Evolutionary conservation across 768 basidiomycete species (phyloP).

Genomic region (Leccinellum albellum): DNA sequence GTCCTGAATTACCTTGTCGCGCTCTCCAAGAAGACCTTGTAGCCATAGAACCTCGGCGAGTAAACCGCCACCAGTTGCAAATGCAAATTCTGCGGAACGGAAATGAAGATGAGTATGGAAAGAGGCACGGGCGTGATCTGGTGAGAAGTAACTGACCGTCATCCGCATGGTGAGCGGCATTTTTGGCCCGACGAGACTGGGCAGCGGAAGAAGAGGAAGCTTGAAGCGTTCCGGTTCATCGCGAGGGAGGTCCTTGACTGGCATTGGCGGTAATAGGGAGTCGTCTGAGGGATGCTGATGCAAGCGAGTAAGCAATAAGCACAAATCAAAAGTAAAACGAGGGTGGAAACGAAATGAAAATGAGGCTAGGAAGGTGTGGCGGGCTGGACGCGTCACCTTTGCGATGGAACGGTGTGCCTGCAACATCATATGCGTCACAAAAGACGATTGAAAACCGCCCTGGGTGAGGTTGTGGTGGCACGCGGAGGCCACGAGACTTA

Average conservation of each 20-base stretch:
- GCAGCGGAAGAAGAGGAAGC: slow-evolving; percentile 71
- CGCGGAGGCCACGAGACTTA: slow-evolving; percentile 16
- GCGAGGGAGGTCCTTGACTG: slow-evolving; percentile 50
- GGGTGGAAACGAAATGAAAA: not conserved
- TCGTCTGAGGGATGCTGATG: slow-evolving; percentile 46
- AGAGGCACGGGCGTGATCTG: slow-evolving; percentile 5
- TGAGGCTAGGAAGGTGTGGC: not conserved
- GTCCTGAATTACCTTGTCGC: slow-evolving; percentile 89
- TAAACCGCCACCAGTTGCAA: slow-evolving; percentile 92
- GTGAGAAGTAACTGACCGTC: slow-evolving; percentile 59
- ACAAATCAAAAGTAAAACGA: not conserved
- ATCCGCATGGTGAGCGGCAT: slow-evolving; percentile 84
- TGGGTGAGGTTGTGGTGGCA: not conserved
- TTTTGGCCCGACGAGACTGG: slow-evolving; percentile 85
- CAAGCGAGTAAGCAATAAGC: slow-evolving; percentile 4
- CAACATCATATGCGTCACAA: too few relatives aligned
- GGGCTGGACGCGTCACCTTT: not conserved
- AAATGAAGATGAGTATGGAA: slow-evolving; percentile 19
- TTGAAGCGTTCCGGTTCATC: slow-evolving; percentile 60
- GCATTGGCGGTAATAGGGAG: slow-evolving; percentile 42
- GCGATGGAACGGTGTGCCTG: too few relatives aligned
- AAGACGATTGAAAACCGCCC: not conserved
- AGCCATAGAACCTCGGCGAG: slow-evolving; percentile 88
- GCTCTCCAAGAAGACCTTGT: slow-evolving; percentile 85
- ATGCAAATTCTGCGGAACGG: slow-evolving; percentile 78